Base-by-base conservation (phyloP, 345 rosid species). In the Zanthoxylum bungeanum region DNA sequence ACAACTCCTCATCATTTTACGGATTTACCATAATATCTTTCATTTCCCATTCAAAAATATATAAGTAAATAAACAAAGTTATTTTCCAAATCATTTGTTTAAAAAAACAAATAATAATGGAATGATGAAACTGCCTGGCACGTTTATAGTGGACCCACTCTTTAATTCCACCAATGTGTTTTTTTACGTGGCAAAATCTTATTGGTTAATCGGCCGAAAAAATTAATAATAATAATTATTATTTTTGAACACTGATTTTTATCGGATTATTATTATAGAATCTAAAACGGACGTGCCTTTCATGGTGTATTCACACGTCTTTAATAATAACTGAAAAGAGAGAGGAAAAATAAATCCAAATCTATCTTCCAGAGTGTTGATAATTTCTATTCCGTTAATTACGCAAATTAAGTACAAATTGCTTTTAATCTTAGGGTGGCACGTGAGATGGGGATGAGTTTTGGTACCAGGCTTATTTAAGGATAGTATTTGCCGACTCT, bases 1-100 rank as follows among this genome's bases (percentile, higher is more conserved):
- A 57, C 78, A 19, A 76, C 75, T 70, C 70, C 63, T 70, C 22
- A 4, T 64, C 61, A 40, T 27, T 52, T n/a, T n/a, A n/a, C n/a
- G n/a, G n/a, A 75, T 68, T 64, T 64, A 47, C 65, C 73, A 55
- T 70, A 57, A 12, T 24, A 10, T 64, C 19, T 19, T n/a, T 30
- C 16, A 28, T 46, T n/a, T 49, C 50, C 49, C 49, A 1, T 44
- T 12, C 49, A 44, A 44, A 12, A 44, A 44, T 44, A n/a, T n/a
- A n/a, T n/a, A n/a, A n/a, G n/a, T n/a, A n/a, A n/a, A n/a, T n/a
- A n/a, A n/a, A n/a, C 16, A 44, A 14, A 44, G 1, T 44, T 42
- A 42, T 3, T 12, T 12, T 42, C 14, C 14, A 42, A 42, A 42
- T 10, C 5, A 42, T 12, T 42, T 14, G 1, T 14, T 1, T 12